These are phyloP conservation scores for Massospora cicadina DNA, from an alignment of 371 early-diverging fungal species.

Conservation along the genomic window DNA sequence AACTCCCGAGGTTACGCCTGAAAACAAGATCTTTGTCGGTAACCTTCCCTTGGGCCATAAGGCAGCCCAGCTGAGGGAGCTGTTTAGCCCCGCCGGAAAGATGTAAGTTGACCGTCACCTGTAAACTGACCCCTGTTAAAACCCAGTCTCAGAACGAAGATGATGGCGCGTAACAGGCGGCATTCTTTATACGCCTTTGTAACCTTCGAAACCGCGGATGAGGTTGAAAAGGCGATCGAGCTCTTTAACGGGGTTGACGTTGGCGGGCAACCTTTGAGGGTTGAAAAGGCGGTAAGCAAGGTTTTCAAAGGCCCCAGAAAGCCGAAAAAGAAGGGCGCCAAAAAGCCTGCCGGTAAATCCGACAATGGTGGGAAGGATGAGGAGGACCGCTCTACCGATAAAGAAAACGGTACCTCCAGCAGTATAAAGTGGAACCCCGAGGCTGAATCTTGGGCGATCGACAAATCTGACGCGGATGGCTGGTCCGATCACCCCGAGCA, in stretches of 20 bases:
- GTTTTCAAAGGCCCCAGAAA: conserved; percentile 27
- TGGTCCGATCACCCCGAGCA: background rate
- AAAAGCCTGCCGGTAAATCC: conserved; percentile 9
- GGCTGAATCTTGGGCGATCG: background rate
- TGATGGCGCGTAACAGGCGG: conserved; percentile 54
- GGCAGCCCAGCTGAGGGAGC: conserved; percentile 49
- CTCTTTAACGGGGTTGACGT: conserved; percentile 49
- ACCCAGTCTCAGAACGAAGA: conserved; percentile 37
- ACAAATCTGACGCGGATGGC: background rate
- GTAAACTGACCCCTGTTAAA: background rate
- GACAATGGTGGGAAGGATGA: conserved; percentile 16
- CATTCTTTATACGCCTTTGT: conserved; percentile 89
- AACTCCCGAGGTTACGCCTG: conserved; percentile 18
- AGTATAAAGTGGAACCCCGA: background rate
- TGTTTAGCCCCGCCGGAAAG: conserved; percentile 53
- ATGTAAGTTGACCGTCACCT: conserved; percentile 32
- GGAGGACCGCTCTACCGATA: conserved; percentile 12
- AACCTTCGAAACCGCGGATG: conserved; percentile 49
- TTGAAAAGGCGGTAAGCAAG: conserved; percentile 43
- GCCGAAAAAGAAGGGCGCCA: conserved; percentile 1
- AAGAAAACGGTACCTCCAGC: background rate
- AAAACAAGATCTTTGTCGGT: conserved; percentile 80
- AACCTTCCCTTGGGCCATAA: conserved; percentile 77
- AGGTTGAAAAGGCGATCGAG: conserved; percentile 52
- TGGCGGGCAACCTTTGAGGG: conserved; percentile 67